Evolutionary conservation across 2,329 filamentous ascomycete species (phyloP), one percentile per base, ranked within the genome.

Genomic region (Xylariaceae sp.): DNA sequence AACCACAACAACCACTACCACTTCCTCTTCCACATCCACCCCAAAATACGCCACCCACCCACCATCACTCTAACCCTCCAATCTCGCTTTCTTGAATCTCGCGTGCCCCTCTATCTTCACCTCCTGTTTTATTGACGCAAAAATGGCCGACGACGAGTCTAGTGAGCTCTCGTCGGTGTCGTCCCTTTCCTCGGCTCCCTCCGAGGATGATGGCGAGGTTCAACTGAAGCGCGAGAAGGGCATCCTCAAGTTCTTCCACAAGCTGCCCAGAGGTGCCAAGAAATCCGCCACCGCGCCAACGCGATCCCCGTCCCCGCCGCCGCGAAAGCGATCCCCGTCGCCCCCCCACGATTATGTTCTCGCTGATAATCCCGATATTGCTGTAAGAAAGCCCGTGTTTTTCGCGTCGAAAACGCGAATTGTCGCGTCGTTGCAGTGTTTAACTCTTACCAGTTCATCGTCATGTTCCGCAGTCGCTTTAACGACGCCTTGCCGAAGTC

Each of bases 401-500:
- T 63, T 71, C 72, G 73, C 74, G 73, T 75, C 63, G 53, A 65
- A 65, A 63, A 82, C 81, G 80, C 78, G 79, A 76, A 66, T 68
- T 65, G 69, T 78, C 77, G 78, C 80, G 80, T 78, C 60, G 60
- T 57, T 54, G 55, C 51, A 60, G 59, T 5, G 58, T 64, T 71
- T 73, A 68, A 72, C 65, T 58, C 54, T 53, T 62, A 12, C 52
- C 67, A 96, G 90, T 96, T 99, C 74, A 89, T 99, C 72, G 90
- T 97, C 63, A 96, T 96, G 89, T 99, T 97, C 74, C 85, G 92
- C 71, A 88, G 88, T 72, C 89, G 94, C 67, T 97, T 99, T 72
- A 85, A 81, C 73, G 91, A 96, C 56, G 87, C 84, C 56, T 94
- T 99, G 63, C 87, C 92, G 45, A 87, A 91, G 71, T 94, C 90